Percentiles rank a stretch among this genome's conserved stretches.
These are phyloP conservation scores for Parietichytrium sp. DNA, from an alignment of 108 stramenopile species.

Conservation along the genomic window DNA sequence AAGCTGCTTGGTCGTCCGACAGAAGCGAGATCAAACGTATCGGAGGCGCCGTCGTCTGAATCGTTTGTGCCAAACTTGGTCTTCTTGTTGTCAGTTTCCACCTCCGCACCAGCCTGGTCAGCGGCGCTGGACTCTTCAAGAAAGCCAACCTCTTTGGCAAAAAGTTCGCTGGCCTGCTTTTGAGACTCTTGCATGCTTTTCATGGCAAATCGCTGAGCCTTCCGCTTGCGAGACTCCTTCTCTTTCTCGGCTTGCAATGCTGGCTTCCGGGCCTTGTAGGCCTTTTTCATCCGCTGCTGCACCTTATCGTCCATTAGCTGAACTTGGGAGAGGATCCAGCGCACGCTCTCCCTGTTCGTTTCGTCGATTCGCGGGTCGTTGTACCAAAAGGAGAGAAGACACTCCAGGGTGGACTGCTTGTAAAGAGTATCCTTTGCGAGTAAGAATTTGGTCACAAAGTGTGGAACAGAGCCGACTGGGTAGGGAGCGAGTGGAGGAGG, in stretches of 20 bases:
- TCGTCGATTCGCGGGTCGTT: background rate
- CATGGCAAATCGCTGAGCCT: constrained; percentile 27
- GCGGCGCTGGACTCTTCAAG: no score
- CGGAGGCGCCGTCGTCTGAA: background rate
- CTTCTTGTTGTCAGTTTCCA: no score
- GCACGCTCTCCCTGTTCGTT: background rate
- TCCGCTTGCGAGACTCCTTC: constrained; percentile 24
- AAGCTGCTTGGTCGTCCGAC: background rate
- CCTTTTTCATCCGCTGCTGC: background rate
- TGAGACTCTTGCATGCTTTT: background rate
- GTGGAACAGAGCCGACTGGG: no score
- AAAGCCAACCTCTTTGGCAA: background rate
- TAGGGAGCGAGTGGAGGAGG: no score
- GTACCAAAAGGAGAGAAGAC: background rate
- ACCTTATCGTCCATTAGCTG: background rate
- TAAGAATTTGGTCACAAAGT: no score
- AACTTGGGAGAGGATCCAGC: background rate
- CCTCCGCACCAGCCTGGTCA: no score
- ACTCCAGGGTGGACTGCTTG: constrained; percentile 20
- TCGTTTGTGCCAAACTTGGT: no score
- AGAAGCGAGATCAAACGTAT: background rate
- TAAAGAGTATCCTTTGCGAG: no score
- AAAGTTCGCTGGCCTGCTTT: background rate
- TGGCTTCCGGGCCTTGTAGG: constrained; percentile 5
- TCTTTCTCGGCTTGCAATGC: background rate